Evolutionary conservation across 441 rosid genomes (phyloP).

Genomic region (Pelargonium citronellum): DNA sequence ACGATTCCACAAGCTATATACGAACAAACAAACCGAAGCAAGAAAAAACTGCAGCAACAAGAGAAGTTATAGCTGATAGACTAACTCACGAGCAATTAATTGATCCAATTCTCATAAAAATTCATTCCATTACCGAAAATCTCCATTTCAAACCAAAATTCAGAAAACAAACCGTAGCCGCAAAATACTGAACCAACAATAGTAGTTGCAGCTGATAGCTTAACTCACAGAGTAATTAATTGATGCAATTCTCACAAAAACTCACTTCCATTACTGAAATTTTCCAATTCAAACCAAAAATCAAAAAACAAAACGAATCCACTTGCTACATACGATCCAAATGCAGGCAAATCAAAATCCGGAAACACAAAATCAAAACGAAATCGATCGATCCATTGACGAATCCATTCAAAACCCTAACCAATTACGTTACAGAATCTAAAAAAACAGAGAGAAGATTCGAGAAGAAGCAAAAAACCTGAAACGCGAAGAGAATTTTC

Average conservation of each 20-base stretch:
- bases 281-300: background rate
- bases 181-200: no score
- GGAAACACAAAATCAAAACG: background rate
- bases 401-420: slow-evolving; percentile 7
- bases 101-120: background rate
- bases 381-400: background rate
- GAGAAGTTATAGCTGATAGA: background rate
- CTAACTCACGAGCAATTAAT: background rate
- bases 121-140: background rate
- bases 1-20: background rate
- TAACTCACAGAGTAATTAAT: background rate
- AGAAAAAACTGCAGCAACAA: background rate
- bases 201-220: background rate
- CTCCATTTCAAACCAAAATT: background rate
- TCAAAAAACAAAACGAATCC: background rate
- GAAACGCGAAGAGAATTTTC: slow-evolving; percentile 1
- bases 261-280: background rate
- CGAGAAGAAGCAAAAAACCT: slow-evolving; percentile 4
- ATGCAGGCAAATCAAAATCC: slow-evolving; percentile 3
- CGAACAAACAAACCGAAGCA: background rate
- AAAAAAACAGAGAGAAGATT: background rate
- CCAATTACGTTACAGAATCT: background rate
- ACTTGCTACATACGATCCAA: slow-evolving; percentile 1
- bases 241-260: background rate
- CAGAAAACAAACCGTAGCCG: background rate